Conservation (phyloP, 768 basidiomycete species). For the Lepiota brunneoincarnata region DNA sequence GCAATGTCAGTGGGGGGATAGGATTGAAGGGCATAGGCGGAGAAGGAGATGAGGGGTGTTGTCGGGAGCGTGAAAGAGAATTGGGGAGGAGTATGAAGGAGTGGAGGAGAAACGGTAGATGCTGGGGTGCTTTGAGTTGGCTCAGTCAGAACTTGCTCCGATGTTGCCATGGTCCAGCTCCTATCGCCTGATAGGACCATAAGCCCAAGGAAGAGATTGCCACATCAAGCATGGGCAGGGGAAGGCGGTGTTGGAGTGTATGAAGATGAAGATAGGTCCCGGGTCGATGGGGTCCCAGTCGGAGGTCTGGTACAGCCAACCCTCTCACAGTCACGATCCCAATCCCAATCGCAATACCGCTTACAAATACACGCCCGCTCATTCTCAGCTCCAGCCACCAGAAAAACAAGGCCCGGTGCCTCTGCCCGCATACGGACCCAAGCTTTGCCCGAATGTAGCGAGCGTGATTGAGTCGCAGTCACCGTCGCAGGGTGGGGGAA, state of each 20-base stretch:
- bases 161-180: neutral
- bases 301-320: conserved; percentile 5
- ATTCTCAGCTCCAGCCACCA: conserved; percentile 12
- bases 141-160: neutral
- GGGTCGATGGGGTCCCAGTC: conserved; percentile 8
- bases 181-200: neutral
- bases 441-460: conserved; percentile 34
- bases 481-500: conserved; percentile 11
- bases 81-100: conserved; percentile 1
- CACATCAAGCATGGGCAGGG: conserved; percentile 11
- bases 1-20: conserved; percentile 9
- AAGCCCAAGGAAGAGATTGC: conserved; percentile 4
- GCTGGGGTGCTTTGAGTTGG: neutral
- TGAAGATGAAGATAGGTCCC: neutral
- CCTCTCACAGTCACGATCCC: neutral
- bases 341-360: neutral
- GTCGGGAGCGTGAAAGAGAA: conserved; percentile 7
- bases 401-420: conserved; percentile 36
- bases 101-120: neutral
- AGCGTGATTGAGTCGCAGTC: conserved; percentile 24
- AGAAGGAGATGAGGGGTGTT: conserved; percentile 12
- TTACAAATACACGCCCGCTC: neutral
- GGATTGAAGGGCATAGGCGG: conserved; percentile 16
- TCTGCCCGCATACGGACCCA: conserved; percentile 30
- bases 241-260: neutral